A percentile compares a stretch with the other conserved stretches of the same genome.
phyloP scores from a whole-genome alignment of 495 filamentous ascomycete species.

The Clohesyomyces aquaticus region DNA sequence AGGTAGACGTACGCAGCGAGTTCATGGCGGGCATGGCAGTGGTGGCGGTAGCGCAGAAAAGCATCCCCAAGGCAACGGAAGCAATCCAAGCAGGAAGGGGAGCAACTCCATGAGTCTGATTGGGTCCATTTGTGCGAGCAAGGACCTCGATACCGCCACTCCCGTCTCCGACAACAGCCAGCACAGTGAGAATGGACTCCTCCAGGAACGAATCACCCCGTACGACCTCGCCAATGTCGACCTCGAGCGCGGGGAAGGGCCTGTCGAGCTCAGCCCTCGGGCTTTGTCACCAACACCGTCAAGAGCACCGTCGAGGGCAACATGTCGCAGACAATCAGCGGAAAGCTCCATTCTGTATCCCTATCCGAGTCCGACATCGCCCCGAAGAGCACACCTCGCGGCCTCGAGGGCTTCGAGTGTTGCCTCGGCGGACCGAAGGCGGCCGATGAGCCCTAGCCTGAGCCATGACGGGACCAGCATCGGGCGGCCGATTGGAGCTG shows the following conservation, averaged over 20 bases:
- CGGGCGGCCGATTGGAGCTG: slow-evolving; percentile 4
- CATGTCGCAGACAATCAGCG: too few species aligned
- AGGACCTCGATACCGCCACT: neutral
- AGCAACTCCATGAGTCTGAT: slow-evolving; percentile 25
- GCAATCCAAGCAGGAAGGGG: neutral
- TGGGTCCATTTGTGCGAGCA: slow-evolving; percentile 21
- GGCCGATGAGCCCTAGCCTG: neutral
- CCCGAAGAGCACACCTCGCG: slow-evolving; percentile 14
- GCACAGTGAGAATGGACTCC: slow-evolving; percentile 18
- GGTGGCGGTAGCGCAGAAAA: slow-evolving; percentile 15
- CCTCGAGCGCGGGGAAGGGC: slow-evolving; percentile 1
- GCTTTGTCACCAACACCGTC: neutral
- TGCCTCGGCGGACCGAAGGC: slow-evolving; percentile 6
- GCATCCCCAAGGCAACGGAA: neutral
- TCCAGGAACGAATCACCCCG: slow-evolving; percentile 1
- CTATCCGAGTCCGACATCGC: neutral
- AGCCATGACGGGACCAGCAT: slow-evolving; percentile 1
- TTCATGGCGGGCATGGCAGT: slow-evolving; percentile 2
- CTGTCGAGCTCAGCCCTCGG: neutral
- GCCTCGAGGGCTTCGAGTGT: slow-evolving; percentile 16
- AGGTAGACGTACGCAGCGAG: slow-evolving; percentile 24
- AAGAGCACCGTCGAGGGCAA: neutral
- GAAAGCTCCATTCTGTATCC: neutral
- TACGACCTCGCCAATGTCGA: slow-evolving; percentile 24
- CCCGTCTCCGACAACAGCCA: slow-evolving; percentile 21